A percentile compares a stretch with the other conserved stretches of the same genome.
phyloP scores from a whole-genome alignment of 176 grass and related monocot species.

The Areca catechu region DNA sequence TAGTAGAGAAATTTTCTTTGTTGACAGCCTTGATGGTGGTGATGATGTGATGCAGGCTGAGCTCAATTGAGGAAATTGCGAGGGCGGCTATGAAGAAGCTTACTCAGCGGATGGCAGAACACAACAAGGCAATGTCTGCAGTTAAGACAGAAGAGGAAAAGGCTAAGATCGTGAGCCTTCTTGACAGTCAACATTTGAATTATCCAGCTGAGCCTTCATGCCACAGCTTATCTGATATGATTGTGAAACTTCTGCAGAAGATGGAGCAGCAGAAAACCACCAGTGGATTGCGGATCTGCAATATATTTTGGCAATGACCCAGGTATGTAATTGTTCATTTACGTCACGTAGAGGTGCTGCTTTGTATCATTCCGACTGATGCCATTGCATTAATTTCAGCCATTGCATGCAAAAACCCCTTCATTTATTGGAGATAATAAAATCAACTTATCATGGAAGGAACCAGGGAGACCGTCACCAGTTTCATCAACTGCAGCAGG shows the following conservation, averaged over 20 bases:
- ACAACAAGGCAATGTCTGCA: slow-evolving; percentile 65
- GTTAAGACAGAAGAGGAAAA: slow-evolving; percentile 83
- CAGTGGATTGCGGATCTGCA: slow-evolving; percentile 57
- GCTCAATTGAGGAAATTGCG: slow-evolving; percentile 66
- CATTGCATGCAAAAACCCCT: slow-evolving; percentile 75
- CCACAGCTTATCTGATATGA: too few species aligned
- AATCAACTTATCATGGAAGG: slow-evolving; percentile 85
- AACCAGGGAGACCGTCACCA: slow-evolving; percentile 53
- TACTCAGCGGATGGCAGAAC: slow-evolving; percentile 77
- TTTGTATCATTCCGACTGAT: not conserved
- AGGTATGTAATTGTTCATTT: slow-evolving; percentile 34
- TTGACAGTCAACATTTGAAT: too few species aligned
- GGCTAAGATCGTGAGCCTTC: slow-evolving; percentile 68
- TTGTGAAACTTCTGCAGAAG: slow-evolving; percentile 46
- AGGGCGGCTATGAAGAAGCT: slow-evolving; percentile 63
- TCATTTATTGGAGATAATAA: slow-evolving; percentile 80
- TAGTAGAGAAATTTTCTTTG: too few species aligned
- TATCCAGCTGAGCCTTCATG: too few species aligned
- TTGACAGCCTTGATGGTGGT: not conserved
- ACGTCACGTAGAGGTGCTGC: not conserved
- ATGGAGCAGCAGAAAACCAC: slow-evolving; percentile 64
- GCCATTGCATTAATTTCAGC: slow-evolving; percentile 33
- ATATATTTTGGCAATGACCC: slow-evolving; percentile 83
- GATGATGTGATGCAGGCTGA: slow-evolving; percentile 41
- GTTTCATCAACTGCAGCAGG: slow-evolving; percentile 35